Conservation (phyloP, 345 rosid species). For the Reutealis trisperma region DNA sequence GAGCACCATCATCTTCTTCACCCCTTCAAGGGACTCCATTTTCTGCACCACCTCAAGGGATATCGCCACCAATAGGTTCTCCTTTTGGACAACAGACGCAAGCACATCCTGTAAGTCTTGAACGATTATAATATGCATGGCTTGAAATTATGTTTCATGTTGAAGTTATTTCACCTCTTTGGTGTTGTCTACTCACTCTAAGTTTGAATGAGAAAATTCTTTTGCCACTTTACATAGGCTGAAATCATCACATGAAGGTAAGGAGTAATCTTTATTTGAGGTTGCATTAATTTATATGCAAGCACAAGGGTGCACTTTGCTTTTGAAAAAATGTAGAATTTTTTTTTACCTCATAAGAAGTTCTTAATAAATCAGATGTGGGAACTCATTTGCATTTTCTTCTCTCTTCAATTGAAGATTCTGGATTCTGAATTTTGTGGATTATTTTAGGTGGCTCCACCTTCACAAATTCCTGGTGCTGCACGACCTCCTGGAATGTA, state of each 20-base stretch:
- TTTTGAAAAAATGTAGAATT: neutral
- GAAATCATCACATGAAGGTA: neutral
- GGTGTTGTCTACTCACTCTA: neutral
- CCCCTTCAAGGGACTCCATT: constrained; percentile 49
- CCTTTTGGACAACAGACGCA: constrained; percentile 72
- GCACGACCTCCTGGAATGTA: constrained; percentile 68
- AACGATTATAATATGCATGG: neutral
- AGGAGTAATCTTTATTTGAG: neutral
- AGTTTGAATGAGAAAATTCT: neutral
- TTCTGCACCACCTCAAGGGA: constrained; percentile 49
- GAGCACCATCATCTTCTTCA: constrained; percentile 37
- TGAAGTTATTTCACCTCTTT: neutral
- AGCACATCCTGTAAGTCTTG: constrained; percentile 43
- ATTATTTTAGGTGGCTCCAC: constrained; percentile 53
- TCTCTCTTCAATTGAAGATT: constrained; percentile 4
- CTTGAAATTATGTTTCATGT: neutral
- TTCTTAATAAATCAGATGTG: neutral
- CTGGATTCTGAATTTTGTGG: constrained; percentile 24
- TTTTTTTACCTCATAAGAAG: neutral
- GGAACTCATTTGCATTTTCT: neutral
- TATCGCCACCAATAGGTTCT: constrained; percentile 45
- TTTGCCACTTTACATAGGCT: neutral
- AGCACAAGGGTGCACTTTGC: too few relatives aligned
- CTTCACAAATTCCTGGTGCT: constrained; percentile 56
- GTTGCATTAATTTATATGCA: neutral